Base-by-base conservation (phyloP, 176 grass and related monocot genomes). In the Oryza meyeriana region DNA sequence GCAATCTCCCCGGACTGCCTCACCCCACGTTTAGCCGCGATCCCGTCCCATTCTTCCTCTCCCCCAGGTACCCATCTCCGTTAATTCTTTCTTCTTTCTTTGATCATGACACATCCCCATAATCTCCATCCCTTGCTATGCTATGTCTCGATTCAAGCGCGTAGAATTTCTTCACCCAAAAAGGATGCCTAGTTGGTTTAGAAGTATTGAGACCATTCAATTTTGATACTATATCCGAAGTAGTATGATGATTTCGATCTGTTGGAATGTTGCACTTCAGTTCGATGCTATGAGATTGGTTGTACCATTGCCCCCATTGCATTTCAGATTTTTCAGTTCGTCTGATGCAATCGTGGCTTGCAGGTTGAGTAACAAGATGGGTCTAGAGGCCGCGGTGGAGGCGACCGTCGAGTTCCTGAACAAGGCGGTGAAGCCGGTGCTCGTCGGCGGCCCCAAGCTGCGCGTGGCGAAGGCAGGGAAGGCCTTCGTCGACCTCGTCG, bases 341-440 rank as follows among this genome's bases (percentile, higher is more conserved):
- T 61, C 27, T 57, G 35, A 75, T 75, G 74, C 55, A 48, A 62
- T 11, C 58, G 7, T 47, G 18, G 66, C 18, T 61, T 65, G 66
- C 79, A 96, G 93, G 61, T 18, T 81, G 33, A 96, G 90, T 85
- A 96, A 96, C 77, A 85, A 90, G 79, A 84, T 89, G 88, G 94
- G 94, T 7, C 76, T 96, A 17, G 88, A 96, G 68, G 90, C 85
- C 25, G 94, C 90, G 9, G 73, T 96, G 36, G 90, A 93, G 77
- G 94, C 94, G 18, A 82, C 90, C 0, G 77, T 83, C 26, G 32
- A 78, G 14, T 92, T 97, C 81, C 84, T 97, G 52, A 97, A 91
- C 88, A 97, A 94, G 81, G 90, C 94, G 0, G 94, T 97, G 45
- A 97, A 97, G 67, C 94, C 94, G 0, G 91, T 97, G 13, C 27